phyloP scores from a whole-genome alignment of 257 asterid species.

The Ocimum tenuiflorum region DNA sequence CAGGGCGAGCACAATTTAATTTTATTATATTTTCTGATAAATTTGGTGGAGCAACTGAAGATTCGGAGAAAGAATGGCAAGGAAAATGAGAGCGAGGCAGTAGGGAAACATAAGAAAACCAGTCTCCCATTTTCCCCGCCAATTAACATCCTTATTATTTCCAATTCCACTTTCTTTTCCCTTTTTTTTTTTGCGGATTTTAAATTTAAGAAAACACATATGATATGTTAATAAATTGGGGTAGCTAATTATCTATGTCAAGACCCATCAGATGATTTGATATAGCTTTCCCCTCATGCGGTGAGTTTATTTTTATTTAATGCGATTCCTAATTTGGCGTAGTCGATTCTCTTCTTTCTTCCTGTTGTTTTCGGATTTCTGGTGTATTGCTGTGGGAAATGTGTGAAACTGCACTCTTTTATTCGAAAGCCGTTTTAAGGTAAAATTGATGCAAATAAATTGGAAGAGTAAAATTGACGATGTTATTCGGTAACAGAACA shows the following conservation, averaged over 20 bases:
- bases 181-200: neutral
- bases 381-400: neutral
- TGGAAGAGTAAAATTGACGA: neutral
- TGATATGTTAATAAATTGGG: neutral
- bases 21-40: too few relatives aligned
- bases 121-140: too few relatives aligned
- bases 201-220: too few relatives aligned
- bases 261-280: too few relatives aligned
- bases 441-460: neutral
- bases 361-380: neutral
- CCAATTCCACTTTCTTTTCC: neutral
- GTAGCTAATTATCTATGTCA: neutral
- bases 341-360: neutral
- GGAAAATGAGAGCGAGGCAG: constrained; percentile 15
- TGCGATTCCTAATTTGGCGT: too few relatives aligned
- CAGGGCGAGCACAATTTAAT: too few relatives aligned
- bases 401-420: neutral
- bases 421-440: neutral
- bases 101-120: neutral
- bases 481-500: too few relatives aligned
- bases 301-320: neutral
- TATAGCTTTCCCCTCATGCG: neutral
- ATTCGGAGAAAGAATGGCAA: constrained; percentile 14
- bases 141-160: neutral
- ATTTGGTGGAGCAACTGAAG: constrained; percentile 17